Evolutionary conservation across 352 stramenopile species (phyloP), one percentile per base, ranked within the genome.

Genomic region (Phytophthora cajani): DNA sequence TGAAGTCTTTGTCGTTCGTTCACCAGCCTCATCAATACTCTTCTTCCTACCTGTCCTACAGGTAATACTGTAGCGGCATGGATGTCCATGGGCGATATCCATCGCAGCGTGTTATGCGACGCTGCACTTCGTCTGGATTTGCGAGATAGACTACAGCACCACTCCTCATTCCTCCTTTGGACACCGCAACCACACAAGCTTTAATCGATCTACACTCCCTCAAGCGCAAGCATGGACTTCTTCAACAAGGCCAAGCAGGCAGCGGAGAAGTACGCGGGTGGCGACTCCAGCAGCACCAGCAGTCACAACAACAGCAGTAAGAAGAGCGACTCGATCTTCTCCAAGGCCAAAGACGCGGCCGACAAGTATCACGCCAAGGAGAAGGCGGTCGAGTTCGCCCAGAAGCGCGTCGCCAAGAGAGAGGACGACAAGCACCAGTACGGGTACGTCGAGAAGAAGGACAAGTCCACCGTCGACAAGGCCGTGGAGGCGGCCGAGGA

Each of bases 281-380:
- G 58, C 38, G 52, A 74, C 36, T 63, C 54, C 11, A 72, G 27
- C 44, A 65, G 21, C 44, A 69, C 25, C 11, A 72, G 27, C 52
- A 69, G 33, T 36, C 30, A 36, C 21, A 55, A 32, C 30, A 68
- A 67, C 38, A 68, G 62, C 38, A 30, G 27, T 6, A 75, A 75
- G 67, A 72, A 72, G 47, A 64, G 21, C 27, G 67, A 69, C n/a
- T 75, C 62, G 12, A 47, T 74, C 1, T 67, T 76, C 25, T 54
- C 38, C 59, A 75, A 79, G 30, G 72, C 69, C 8, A 66, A 57
- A 52, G 72, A 71, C 17, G 61, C 63, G 16, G 72, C 69, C n/a
- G 69, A 80, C 33, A 77, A 79, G 64, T 79, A 76, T 46, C 72
- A 77, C 42, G 72, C 61, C 16, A 79, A 79, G 51, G 68, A 77